Evolutionary conservation across 2,329 filamentous ascomycete species (phyloP), one percentile per base, ranked within the genome.

Genomic region (Scedosporium aurantiacum): DNA sequence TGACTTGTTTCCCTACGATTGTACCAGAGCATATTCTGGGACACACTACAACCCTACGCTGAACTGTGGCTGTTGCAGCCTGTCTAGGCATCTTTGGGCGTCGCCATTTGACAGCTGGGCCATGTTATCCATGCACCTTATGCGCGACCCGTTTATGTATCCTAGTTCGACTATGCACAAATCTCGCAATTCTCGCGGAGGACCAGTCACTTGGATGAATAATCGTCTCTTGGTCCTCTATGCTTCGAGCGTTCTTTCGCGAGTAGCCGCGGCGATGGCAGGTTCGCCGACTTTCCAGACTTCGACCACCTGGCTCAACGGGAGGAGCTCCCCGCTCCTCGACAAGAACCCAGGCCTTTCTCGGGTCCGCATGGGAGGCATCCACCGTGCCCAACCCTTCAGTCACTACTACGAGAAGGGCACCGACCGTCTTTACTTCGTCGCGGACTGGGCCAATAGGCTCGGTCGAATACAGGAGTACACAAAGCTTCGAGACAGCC

Each of bases 31-130:
- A 0, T 77, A 73, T 60, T 67, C 67, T 5, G 68, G 68, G 4
- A 12, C 6, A 8, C 37, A 23, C 12, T 28, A 52, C 25, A 18
- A 52, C 8, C 14, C 4, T 2, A 5, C 12, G 12, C 23, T 28
- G 10, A 68, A 64, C 10, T 78, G 76, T 62, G 72, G 72, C 8
- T 58, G 67, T 14, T 79, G 76, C 64, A 77, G 74, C 62, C 65
- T 79, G 4, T 63, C 76, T 3, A 78, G 78, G 63, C 76, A 79
- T 64, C 68, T 76, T 0, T 76, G 73, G 70, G 75, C 75, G 1
- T 77, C 76, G 47, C 76, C 75, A 0, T 77, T 76, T 60, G 76
- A 78, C 62, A 71, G 75, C 2, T 77, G 73, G 74, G 77, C 75
- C 25, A 69, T 78, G 25, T 64, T 72, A 5, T 69, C 72, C 5